Evolutionary conservation across 768 basidiomycete species (phyloP).

Genomic region (Tulasnella sp.): DNA sequence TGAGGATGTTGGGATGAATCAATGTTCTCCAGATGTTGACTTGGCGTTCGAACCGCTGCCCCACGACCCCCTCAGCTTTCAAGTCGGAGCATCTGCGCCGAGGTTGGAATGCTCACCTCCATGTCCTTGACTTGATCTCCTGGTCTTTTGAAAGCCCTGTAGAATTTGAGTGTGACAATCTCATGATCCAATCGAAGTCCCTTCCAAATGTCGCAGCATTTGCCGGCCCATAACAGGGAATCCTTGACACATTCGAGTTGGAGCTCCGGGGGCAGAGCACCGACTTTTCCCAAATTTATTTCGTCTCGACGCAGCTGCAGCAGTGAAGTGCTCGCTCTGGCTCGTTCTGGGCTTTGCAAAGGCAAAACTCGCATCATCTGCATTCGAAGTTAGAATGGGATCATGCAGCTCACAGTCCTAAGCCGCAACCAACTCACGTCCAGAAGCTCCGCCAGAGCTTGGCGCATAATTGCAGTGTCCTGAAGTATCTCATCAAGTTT

Average conservation of each 20-base stretch:
- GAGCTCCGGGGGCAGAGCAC: not conserved
- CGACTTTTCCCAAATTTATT: not conserved
- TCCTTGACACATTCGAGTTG: not conserved
- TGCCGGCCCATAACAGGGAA: not conserved
- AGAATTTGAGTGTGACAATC: slow-evolving; percentile 15
- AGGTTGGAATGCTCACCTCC: no score
- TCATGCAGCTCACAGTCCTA: not conserved
- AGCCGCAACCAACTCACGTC: not conserved
- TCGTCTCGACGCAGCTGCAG: not conserved
- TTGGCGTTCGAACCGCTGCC: slow-evolving; percentile 26
- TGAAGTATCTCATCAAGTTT: not conserved
- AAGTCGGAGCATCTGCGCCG: no score
- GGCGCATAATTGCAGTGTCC: not conserved
- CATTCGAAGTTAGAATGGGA: not conserved
- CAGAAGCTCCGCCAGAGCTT: not conserved
- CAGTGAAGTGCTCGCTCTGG: not conserved
- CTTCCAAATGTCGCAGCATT: slow-evolving; percentile 18
- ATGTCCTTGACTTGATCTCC: no score
- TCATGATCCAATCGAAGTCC: slow-evolving; percentile 8
- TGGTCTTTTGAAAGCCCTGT: not conserved
- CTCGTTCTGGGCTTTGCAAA: not conserved
- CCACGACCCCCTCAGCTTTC: not conserved
- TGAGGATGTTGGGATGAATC: slow-evolving; percentile 16
- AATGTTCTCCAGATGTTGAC: slow-evolving; percentile 14
- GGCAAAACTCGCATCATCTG: not conserved